Evolutionary conservation across 2,329 filamentous ascomycete species (phyloP), one percentile per base, ranked within the genome.

Genomic region (Curvularia hawaiiensis): DNA sequence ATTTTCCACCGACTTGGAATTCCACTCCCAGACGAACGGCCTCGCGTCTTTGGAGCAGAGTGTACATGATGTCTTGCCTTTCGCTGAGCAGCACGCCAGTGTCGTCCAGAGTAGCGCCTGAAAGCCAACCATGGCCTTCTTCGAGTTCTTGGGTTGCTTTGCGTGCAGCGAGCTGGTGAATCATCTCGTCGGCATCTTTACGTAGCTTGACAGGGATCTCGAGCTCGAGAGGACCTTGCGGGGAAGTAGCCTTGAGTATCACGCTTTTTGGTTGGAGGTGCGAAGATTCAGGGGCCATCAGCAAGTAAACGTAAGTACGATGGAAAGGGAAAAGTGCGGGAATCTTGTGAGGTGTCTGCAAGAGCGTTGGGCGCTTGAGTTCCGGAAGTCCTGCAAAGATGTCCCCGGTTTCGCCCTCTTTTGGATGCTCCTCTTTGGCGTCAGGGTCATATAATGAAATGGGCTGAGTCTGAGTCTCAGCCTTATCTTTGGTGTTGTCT

Each of bases 141-240:
- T 58, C 55, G n/a, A 58, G 55, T 26, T 58, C 50, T 26, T 58
- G 39, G 6, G 24, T 50, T 39, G 55, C 55, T 33, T 50, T 58
- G 2, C 50, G 39, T 4, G 50, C 55, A 6, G 55, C 55, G 7
- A 58, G 26, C 31, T 58, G 55, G 7, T 58, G 50, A 28, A 58
- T 58, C 55, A 58, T 54, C 12, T 54, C 39, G 16, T 58, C 55
- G 7, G 44, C 16, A 5, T 57, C 54, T 14, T 57, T 31, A 18
- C 50, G 45, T 5, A 28, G 18, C 22, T 57, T 30, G 3, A 57
- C 45, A 0, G 54, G 50, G 3, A 57, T 53, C 2, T 57, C 54
- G 1, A 57, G 30, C 30, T 54, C 38, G 4, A 57, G 31, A 0
- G 54, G 54, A n/a, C 54, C 54, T 45, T 57, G 44, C 11, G 54